A percentile compares a stretch with the other conserved stretches of the same genome.
phyloP scores from a whole-genome alignment of 2,329 filamentous ascomycete genomes.

The Fusarium pseudonygamai region DNA sequence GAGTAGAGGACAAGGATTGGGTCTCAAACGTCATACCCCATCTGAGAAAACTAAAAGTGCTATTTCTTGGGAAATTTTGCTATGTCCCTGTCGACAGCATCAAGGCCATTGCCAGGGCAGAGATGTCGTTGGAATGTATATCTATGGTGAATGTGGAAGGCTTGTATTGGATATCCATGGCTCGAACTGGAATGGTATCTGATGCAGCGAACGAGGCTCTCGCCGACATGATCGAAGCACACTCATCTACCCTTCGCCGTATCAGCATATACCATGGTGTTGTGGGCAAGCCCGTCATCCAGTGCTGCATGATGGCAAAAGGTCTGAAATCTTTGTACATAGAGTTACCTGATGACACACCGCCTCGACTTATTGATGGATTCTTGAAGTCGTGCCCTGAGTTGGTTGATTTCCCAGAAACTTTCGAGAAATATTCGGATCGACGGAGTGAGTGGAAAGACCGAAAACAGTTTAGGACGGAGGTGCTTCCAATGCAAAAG shows the following conservation, averaged over 20 bases:
- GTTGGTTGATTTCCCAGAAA: background rate
- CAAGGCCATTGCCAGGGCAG: background rate
- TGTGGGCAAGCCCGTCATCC: background rate
- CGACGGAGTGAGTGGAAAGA: background rate
- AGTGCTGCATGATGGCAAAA: background rate
- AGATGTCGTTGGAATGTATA: background rate
- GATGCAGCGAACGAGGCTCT: background rate
- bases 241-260: background rate
- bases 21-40: background rate
- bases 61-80: background rate
- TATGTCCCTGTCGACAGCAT: background rate
- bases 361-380: background rate
- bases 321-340: background rate
- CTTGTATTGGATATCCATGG: fast-evolving
- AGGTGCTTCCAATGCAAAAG: too few species aligned
- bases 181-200: too few species aligned
- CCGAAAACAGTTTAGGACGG: background rate
- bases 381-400: background rate
- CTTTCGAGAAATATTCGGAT: fast-evolving
- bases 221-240: background rate
- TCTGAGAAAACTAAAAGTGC: background rate
- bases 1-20: background rate
- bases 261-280: background rate
- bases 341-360: background rate
- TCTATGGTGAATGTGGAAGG: background rate